A percentile compares a stretch with the other conserved stretches of the same genome.
phyloP scores from a whole-genome alignment of 2,329 filamentous ascomycete genomes.

The Cladorrhinum sp. region DNA sequence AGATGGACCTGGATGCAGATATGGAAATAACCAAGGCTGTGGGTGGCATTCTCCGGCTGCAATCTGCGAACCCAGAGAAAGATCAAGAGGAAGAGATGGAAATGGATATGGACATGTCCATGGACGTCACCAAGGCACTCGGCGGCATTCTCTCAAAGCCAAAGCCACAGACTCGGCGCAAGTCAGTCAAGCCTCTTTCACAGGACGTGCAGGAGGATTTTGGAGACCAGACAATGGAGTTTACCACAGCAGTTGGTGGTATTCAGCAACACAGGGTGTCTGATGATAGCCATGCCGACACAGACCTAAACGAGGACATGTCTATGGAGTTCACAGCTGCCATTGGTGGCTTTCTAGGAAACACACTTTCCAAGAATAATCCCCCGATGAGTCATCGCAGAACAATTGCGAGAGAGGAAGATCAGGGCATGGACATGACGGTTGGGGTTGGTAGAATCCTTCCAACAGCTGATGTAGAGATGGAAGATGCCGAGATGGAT shows the following conservation, averaged over 20 bases:
- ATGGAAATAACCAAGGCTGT: slow-evolving; percentile 59
- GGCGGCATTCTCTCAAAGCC: slow-evolving; percentile 68
- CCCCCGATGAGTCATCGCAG: slow-evolving; percentile 25
- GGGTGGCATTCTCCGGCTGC: slow-evolving; percentile 39
- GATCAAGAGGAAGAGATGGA: slow-evolving; percentile 50
- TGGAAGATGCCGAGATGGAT: slow-evolving; percentile 29
- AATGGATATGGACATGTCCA: slow-evolving; percentile 64
- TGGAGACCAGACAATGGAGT: slow-evolving; percentile 76
- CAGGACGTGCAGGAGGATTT: slow-evolving; percentile 33
- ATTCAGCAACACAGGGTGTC: slow-evolving; percentile 47
- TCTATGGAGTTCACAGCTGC: slow-evolving; percentile 75
- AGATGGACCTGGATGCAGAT: slow-evolving; percentile 54
- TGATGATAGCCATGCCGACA: slow-evolving; percentile 35
- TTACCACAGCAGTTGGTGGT: slow-evolving; percentile 73
- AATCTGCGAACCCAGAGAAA: slow-evolving; percentile 15
- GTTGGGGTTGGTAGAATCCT: slow-evolving; percentile 59
- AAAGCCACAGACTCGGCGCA: slow-evolving; percentile 28
- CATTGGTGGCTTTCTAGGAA: slow-evolving; percentile 52
- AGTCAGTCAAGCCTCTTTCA: slow-evolving; percentile 23
- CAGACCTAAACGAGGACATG: slow-evolving; percentile 62
- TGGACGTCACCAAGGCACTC: slow-evolving; percentile 86
- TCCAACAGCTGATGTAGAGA: slow-evolving; percentile 32
- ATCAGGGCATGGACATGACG: slow-evolving; percentile 54
- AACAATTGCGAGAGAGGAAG: slow-evolving; percentile 29
- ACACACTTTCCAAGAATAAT: slow-evolving; percentile 17